These are phyloP conservation scores for Gyrodon lividus DNA, from an alignment of 768 basidiomycete genomes.

Conservation along the genomic window DNA sequence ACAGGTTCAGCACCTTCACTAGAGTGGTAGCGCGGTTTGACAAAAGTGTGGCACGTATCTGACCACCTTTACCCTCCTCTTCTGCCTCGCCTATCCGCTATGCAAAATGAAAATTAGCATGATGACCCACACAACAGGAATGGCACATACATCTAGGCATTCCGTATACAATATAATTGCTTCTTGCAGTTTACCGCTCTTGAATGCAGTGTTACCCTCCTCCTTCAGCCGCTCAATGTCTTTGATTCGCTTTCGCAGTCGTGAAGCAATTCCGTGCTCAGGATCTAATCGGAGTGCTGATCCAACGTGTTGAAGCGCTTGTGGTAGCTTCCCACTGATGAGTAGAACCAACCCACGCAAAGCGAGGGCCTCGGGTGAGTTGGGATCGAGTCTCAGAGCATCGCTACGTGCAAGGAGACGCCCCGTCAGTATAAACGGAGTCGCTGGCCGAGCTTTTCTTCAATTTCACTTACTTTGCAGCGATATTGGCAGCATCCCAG, in stretches of 20 bases:
- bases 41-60: conserved; percentile 75
- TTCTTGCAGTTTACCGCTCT: conserved; percentile 52
- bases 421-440: conserved; percentile 6
- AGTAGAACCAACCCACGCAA: conserved; percentile 81
- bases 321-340: conserved; percentile 64
- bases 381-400: conserved; percentile 65
- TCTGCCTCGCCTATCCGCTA: conserved; percentile 65
- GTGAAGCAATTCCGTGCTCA: conserved; percentile 66
- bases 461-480: conserved; percentile 62
- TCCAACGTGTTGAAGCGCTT: conserved; percentile 67
- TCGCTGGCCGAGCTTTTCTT: not conserved
- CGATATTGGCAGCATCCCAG: conserved; percentile 69
- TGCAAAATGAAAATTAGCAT: conserved; percentile 2
- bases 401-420: conserved; percentile 46
- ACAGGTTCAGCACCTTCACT: conserved; percentile 53
- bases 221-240: conserved; percentile 83
- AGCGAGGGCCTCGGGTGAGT: conserved; percentile 77
- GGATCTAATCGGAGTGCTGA: conserved; percentile 79
- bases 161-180: conserved; percentile 71
- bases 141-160: conserved; percentile 57
- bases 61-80: conserved; percentile 77
- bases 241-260: conserved; percentile 74
- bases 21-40: conserved; percentile 84
- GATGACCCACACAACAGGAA: not conserved
- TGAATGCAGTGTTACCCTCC: conserved; percentile 80